A percentile compares a stretch with the other conserved stretches of the same genome.
Conservation (phyloP, 106 monocot genomes). For the Narthecium ossifragum region DNA sequence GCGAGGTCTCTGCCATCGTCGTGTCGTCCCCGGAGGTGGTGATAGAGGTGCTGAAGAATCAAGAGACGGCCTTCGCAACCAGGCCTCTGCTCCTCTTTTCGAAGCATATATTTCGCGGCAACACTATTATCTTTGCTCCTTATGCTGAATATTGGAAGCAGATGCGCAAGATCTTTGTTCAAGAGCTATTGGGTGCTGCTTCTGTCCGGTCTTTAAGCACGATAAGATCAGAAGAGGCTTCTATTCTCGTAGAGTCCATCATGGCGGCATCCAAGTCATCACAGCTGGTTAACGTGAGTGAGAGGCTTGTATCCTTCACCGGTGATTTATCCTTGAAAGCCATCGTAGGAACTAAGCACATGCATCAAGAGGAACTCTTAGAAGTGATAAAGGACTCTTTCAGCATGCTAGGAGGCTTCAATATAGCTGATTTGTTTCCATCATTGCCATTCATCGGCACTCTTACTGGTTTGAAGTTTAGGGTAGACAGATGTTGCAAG, state of each 20-base stretch:
- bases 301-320: slow-evolving; percentile 16
- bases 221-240: slow-evolving; percentile 23
- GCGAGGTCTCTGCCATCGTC: slow-evolving; percentile 17
- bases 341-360: neutral
- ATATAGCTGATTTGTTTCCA: slow-evolving; percentile 36
- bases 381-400: neutral
- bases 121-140: slow-evolving; percentile 21
- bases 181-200: slow-evolving; percentile 21
- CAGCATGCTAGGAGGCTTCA: slow-evolving; percentile 5
- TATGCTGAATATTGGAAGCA: slow-evolving; percentile 37
- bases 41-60: slow-evolving; percentile 19
- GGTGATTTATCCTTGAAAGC: too few species aligned
- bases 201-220: slow-evolving; percentile 17
- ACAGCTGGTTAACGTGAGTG: too few species aligned
- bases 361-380: slow-evolving; percentile 1
- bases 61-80: slow-evolving; percentile 24
- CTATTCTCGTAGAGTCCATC: slow-evolving; percentile 8
- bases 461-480: slow-evolving; percentile 7
- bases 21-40: slow-evolving; percentile 14
- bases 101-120: slow-evolving; percentile 7
- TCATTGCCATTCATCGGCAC: slow-evolving; percentile 4
- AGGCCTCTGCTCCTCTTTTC: slow-evolving; percentile 1
- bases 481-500: slow-evolving; percentile 1
- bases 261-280: neutral
- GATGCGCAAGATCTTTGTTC: slow-evolving; percentile 22